Conservation (phyloP, 371 early-diverging fungal species). For the Haplosporangium sp. region DNA sequence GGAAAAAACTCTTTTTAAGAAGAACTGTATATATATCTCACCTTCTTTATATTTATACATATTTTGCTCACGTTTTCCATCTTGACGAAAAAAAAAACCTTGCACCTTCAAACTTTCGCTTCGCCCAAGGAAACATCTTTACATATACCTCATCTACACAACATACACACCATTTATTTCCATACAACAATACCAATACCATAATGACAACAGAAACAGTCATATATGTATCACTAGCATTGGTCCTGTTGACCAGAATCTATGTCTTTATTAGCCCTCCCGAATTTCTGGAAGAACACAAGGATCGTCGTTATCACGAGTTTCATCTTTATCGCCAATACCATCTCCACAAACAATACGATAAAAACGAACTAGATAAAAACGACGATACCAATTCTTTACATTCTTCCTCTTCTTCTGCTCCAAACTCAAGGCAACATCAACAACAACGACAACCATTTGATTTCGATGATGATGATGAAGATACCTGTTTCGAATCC, state of each 20-base stretch:
- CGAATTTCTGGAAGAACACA: conserved; percentile 53
- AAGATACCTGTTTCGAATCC: background rate
- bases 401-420: conserved; percentile 3
- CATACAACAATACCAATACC: background rate
- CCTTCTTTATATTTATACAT: background rate
- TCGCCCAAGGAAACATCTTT: background rate
- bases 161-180: background rate
- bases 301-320: conserved; percentile 50
- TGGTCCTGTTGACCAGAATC: conserved; percentile 50
- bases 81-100: background rate
- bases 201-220: conserved; percentile 52
- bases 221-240: conserved; percentile 48
- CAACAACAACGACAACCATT: background rate
- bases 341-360: conserved; percentile 47
- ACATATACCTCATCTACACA: background rate
- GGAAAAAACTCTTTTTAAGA: no score
- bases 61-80: background rate
- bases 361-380: conserved; percentile 15
- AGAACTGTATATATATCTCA: background rate
- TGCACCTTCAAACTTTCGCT: background rate
- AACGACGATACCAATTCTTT: conserved; percentile 6
- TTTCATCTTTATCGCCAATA: conserved; percentile 54
- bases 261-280: conserved; percentile 55
- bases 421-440: conserved; percentile 9
- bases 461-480: no score